phyloP scores from a whole-genome alignment of 495 filamentous ascomycete genomes.

The Cudoniella acicularis region DNA sequence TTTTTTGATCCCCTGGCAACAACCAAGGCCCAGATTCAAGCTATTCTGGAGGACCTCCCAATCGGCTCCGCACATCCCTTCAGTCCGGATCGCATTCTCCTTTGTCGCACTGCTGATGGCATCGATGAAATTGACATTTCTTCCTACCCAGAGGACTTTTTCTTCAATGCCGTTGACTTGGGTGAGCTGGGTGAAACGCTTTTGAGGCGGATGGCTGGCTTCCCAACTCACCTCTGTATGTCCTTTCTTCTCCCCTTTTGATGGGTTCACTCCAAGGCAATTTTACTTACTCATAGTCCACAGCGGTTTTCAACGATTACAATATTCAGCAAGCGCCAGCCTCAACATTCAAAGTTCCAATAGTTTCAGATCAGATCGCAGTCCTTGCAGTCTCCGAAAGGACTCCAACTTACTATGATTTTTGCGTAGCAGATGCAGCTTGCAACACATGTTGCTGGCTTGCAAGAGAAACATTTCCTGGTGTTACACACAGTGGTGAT shows the following conservation, averaged over 20 bases:
- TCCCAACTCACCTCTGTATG: conserved; percentile 18
- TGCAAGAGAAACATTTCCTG: conserved; percentile 16
- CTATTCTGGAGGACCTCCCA: conserved; percentile 23
- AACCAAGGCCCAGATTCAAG: conserved; percentile 23
- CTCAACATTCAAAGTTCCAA: conserved; percentile 27
- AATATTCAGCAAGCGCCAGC: conserved; percentile 25
- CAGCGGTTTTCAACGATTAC: conserved; percentile 25
- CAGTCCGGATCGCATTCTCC: conserved; percentile 26
- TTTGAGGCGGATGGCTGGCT: conserved; percentile 23
- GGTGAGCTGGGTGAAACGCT: conserved; percentile 27
- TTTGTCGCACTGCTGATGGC: conserved; percentile 23
- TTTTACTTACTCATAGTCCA: background rate
- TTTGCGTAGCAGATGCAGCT: conserved; percentile 26
- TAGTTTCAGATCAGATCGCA: conserved; percentile 21
- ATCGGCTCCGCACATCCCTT: conserved; percentile 30
- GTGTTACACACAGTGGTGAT: conserved; percentile 14
- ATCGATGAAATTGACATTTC: conserved; percentile 30
- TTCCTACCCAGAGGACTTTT: conserved; percentile 24
- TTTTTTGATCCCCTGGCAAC: conserved; percentile 27
- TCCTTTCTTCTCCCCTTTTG: background rate
- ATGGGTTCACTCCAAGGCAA: background rate
- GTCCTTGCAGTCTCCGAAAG: conserved; percentile 26
- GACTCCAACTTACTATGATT: conserved; percentile 26
- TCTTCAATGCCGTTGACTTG: conserved; percentile 29
- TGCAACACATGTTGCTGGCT: conserved; percentile 18